Conservation (phyloP, 1,284 basidiomycete genomes). For the Coniferiporia weirii region DNA sequence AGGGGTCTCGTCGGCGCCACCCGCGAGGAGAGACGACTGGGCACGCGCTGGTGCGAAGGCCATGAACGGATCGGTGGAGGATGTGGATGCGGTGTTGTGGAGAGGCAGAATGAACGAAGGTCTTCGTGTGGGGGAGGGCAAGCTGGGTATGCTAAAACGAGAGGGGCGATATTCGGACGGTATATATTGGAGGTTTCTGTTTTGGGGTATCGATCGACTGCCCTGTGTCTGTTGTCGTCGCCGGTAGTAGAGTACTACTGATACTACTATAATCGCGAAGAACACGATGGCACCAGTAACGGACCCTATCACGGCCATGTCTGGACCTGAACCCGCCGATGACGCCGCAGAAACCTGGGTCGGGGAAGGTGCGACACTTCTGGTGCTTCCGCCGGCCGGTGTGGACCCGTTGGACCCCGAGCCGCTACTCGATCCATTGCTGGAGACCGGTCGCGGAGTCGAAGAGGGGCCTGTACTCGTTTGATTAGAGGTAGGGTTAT, state of each 20-base stretch:
- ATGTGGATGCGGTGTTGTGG: neutral
- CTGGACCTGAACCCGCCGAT: neutral
- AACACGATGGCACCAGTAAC: conserved; percentile 12
- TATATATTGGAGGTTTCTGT: neutral
- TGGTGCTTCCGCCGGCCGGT: neutral
- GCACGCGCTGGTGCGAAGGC: neutral
- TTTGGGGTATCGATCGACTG: conserved; percentile 1
- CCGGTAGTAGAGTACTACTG: conserved; percentile 8
- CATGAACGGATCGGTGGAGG: neutral
- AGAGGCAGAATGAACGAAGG: conserved; percentile 6
- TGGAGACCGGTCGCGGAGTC: neutral
- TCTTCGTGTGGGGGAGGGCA: neutral
- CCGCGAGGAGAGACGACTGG: conserved; percentile 1
- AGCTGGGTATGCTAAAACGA: conserved; percentile 2
- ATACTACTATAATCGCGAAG: conserved; percentile 9
- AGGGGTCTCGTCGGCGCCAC: conserved; percentile 9
- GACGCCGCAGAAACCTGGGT: neutral
- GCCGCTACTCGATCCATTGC: neutral
- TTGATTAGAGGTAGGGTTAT: too few species aligned
- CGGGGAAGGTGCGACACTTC: neutral
- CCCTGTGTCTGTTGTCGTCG: neutral
- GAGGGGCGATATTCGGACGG: conserved; percentile 2
- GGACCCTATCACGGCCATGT: conserved; percentile 7
- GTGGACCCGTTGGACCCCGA: neutral
- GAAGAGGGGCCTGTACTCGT: neutral